phyloP scores from a whole-genome alignment of 257 asterid species.

The Hygrophila difformis region DNA sequence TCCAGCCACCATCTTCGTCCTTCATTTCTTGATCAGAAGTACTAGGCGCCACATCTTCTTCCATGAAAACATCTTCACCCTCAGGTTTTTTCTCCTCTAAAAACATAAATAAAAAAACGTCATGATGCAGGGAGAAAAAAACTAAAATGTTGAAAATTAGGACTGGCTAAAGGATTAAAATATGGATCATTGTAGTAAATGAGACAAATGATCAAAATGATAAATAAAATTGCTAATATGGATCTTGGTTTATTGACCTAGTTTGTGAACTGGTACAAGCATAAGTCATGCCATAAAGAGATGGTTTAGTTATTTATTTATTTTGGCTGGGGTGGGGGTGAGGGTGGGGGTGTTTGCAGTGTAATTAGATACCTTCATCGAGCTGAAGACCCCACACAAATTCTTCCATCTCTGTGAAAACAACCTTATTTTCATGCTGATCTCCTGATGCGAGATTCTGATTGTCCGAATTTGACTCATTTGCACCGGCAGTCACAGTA shows the following conservation, averaged over 20 bases:
- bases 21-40: constrained; percentile 42
- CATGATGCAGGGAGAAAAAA: no score
- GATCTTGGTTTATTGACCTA: no score
- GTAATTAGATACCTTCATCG: constrained; percentile 72
- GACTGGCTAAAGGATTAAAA: no score
- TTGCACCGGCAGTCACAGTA: constrained; percentile 36
- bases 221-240: no score
- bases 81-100: constrained; percentile 63
- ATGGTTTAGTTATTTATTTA: no score
- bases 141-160: neutral
- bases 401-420: constrained; percentile 97
- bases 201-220: no score
- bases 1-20: constrained; percentile 53
- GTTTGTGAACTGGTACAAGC: no score
- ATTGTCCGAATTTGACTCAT: constrained; percentile 28
- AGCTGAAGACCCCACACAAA: constrained; percentile 96
- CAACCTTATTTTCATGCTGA: constrained; percentile 66
- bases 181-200: no score
- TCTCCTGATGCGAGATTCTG: constrained; percentile 41
- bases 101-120: neutral
- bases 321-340: no score
- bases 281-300: no score
- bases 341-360: no score
- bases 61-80: constrained; percentile 90
- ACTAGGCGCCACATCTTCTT: constrained; percentile 60